Evolutionary conservation across 805 yeast genomes (phyloP), one percentile per base, ranked within the genome.

Genomic region (Saccharomycopsis fibuligera): DNA sequence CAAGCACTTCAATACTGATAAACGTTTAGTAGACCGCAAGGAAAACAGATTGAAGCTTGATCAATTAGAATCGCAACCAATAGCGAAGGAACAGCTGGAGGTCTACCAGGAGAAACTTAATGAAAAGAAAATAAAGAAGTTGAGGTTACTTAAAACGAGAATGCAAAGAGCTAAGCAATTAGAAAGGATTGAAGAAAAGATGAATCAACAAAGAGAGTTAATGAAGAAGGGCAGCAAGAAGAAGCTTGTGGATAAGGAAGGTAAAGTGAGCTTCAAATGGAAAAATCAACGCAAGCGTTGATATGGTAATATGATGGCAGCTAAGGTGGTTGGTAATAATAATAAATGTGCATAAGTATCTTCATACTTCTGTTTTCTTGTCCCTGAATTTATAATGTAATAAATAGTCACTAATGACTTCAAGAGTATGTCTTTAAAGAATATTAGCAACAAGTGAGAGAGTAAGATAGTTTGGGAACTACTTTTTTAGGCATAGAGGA

Each of bases 171-270:
- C 81, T 53, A 67, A 72, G 46, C 79, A 89, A 64, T 72, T 91
- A 56, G 69, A 71, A 44, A 74, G 74, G 44, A 85, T 91, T 16
- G 83, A 87, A 59, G 73, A 73, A 37, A 77, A 81, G 58, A 79
- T 90, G 79, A 86, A 84, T 49, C 58, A 77, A 49, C 95, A 89
- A 58, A 79, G 85, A 53, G 95, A 90, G 60, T 74, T 89, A 48
- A 88, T 91, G 96, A 87, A 87, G 63, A 84, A 81, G 56, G 98
- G 98, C 0, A 78, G 80, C 53, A 86, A 86, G 68, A 85, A 83
- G 74, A 89, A 89, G 69, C 63, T 83, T 4, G 70, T 74, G 2
- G 83, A 74, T 49, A 68, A 73, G 14, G 74, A 78, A 30, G 98
- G 98, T 3, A 75, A 76, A 49, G 76, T 77, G 0, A 71, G 74